Evolutionary conservation across 305 asterid genomes (phyloP), one percentile per base, ranked within the genome.

Genomic region (Caryopteris hybrid): DNA sequence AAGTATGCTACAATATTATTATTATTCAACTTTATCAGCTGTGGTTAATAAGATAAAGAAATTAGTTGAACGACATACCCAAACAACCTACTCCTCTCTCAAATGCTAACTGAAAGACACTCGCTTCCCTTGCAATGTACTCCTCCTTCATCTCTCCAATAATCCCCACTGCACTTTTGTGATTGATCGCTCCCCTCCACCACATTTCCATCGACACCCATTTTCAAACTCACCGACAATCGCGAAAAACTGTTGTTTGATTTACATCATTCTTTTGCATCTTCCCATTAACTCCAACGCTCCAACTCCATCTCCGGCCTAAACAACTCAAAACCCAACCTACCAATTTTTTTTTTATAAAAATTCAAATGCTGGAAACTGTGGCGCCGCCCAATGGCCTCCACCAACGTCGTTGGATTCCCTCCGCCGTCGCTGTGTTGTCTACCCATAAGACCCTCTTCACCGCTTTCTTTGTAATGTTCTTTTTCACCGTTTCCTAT

Each of bases 341-440:
- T 2, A 17, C 13, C 16, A 23, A 36, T n/a, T n/a, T n/a, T n/a
- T n/a, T n/a, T n/a, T n/a, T n/a, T 8, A 21, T 31, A 8, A 25
- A 22, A 2, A 31, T 34, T 65, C 65, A 25, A 21, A 84, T 84
- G 91, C 78, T 80, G 77, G 92, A 88, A 70, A 76, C 79, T 3
- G 61, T 34, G 39, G 67, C 81, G 36, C 74, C 73, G 52, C 36
- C 72, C 43, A 74, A 72, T 54, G 61, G 68, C 73, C 68, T 63
- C 73, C 81, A 72, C 65, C 82, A 56, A 51, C 86, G 85, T 77
- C 84, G 90, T 47, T 82, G 92, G 89, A 72, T 86, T 74, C 85
- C 84, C 38, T 65, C 72, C 41, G 61, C 66, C 34, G 9, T 51
- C 72, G 52, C 75, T 22, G 75, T 79, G 55, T 46, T 29, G n/a